Evolutionary conservation across 495 filamentous ascomycete species (phyloP).

Genomic region (Xylaria telfairii): DNA sequence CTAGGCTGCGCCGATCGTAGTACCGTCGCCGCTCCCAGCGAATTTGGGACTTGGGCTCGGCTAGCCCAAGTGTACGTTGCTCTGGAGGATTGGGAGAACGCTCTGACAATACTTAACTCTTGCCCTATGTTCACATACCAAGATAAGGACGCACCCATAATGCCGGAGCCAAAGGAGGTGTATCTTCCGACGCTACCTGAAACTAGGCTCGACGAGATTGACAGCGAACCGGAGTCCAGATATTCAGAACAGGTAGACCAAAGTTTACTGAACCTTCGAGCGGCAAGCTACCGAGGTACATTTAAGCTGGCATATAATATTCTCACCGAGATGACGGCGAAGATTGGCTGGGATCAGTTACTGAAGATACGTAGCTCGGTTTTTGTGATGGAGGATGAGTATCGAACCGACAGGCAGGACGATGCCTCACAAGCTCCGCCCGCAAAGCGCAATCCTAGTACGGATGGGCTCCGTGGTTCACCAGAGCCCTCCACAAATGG

Average conservation of each 20-base stretch:
- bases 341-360: slow-evolving; percentile 97
- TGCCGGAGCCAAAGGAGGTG: slow-evolving; percentile 88
- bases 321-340: slow-evolving; percentile 89
- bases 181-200: slow-evolving; percentile 86
- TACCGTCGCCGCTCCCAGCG: slow-evolving; percentile 91
- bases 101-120: slow-evolving; percentile 94
- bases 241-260: slow-evolving; percentile 86
- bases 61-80: slow-evolving; percentile 91
- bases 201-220: slow-evolving; percentile 93
- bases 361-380: slow-evolving; percentile 92
- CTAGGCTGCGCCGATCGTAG: slow-evolving; percentile 92
- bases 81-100: slow-evolving; percentile 91
- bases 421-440: slow-evolving; percentile 53
- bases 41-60: slow-evolving; percentile 96
- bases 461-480: slow-evolving; percentile 71
- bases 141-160: slow-evolving; percentile 92
- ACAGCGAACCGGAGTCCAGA: slow-evolving; percentile 80
- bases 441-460: slow-evolving; percentile 73
- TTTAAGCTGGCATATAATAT: slow-evolving; percentile 94
- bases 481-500: slow-evolving; percentile 69
- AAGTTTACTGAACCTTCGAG: slow-evolving; percentile 83
- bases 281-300: slow-evolving; percentile 87
- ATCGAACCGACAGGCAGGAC: slow-evolving; percentile 86
- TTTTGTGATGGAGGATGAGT: slow-evolving; percentile 99
- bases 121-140: slow-evolving; percentile 99